A percentile compares a stretch with the other conserved stretches of the same genome.
phyloP scores from a whole-genome alignment of 352 stramenopile genomes.

The Phytophthora ohioensis region DNA sequence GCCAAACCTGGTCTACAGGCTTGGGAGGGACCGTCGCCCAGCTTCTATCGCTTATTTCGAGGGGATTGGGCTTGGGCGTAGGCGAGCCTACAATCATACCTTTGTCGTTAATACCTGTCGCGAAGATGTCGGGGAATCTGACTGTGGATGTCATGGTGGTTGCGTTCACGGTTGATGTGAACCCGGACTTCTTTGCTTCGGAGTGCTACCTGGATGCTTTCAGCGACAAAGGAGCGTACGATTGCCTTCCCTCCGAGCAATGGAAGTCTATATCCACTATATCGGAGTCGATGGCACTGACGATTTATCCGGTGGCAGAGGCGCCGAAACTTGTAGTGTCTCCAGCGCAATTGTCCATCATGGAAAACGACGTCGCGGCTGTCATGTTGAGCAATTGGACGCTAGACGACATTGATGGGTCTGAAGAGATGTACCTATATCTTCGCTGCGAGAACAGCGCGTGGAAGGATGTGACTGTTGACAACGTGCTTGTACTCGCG shows the following conservation, averaged over 20 bases:
- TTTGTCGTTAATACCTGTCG: slow-evolving; percentile 14
- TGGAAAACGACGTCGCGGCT: slow-evolving; percentile 13
- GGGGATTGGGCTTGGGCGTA: too few species aligned
- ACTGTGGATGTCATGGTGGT: slow-evolving; percentile 30
- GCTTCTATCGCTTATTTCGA: too few species aligned
- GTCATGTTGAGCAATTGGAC: slow-evolving; percentile 24
- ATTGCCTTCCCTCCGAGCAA: slow-evolving; percentile 13
- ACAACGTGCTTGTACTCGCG: neutral
- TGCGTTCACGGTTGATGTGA: slow-evolving; percentile 21
- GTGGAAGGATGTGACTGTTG: slow-evolving; percentile 16
- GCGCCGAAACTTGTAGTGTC: slow-evolving; percentile 11
- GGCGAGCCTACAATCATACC: neutral
- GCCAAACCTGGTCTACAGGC: too few species aligned
- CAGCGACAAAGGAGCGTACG: slow-evolving; percentile 1
- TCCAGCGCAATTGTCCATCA: neutral
- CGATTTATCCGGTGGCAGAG: slow-evolving; percentile 24
- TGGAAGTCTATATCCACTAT: slow-evolving; percentile 24
- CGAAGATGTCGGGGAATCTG: slow-evolving; percentile 27
- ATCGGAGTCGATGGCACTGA: slow-evolving; percentile 11
- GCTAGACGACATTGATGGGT: slow-evolving; percentile 26
- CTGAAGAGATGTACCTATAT: slow-evolving; percentile 28
- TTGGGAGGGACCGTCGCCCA: too few species aligned
- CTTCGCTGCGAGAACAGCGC: slow-evolving; percentile 10
- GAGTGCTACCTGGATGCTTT: slow-evolving; percentile 24
- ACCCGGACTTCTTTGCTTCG: slow-evolving; percentile 24